phyloP scores from a whole-genome alignment of 192 early-diverging fungal species.

The Blastocladiella britannica region DNA sequence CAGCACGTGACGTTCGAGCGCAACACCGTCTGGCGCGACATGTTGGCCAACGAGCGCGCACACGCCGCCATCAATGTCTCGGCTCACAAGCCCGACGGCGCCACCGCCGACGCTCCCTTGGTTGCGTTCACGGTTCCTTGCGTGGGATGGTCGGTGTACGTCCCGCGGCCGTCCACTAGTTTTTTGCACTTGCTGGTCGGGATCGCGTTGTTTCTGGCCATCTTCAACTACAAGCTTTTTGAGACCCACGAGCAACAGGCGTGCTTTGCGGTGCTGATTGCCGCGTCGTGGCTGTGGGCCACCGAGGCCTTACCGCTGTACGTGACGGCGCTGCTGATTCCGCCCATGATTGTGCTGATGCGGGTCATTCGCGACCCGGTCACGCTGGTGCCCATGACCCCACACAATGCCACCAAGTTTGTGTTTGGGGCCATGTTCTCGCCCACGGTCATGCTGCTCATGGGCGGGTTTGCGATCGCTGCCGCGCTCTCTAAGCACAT shows the following conservation, averaged over 20 bases:
- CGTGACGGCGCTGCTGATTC: conserved; percentile 45
- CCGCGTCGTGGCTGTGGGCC: conserved; percentile 80
- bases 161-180: neutral
- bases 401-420: conserved; percentile 26
- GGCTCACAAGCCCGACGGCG: neutral
- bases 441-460: conserved; percentile 50
- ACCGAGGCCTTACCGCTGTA: conserved; percentile 52
- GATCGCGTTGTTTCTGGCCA: conserved; percentile 13
- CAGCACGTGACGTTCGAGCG: conserved; percentile 89
- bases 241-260: conserved; percentile 51
- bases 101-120: too few species aligned
- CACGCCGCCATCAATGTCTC: conserved; percentile 3
- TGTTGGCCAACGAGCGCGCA: conserved; percentile 75
- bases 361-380: conserved; percentile 30
- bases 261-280: conserved; percentile 80
- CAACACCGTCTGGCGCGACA: conserved; percentile 94
- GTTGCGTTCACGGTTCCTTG: neutral
- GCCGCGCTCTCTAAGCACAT: conserved; percentile 50
- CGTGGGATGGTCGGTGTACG: too few species aligned
- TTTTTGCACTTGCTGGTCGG: neutral
- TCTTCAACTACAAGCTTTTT: conserved; percentile 23
- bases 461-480: conserved; percentile 57
- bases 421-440: conserved; percentile 56
- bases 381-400: neutral
- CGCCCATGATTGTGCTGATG: conserved; percentile 38